Evolutionary conservation across 345 rosid species (phyloP).

Genomic region (Mallotus nudiflorus): DNA sequence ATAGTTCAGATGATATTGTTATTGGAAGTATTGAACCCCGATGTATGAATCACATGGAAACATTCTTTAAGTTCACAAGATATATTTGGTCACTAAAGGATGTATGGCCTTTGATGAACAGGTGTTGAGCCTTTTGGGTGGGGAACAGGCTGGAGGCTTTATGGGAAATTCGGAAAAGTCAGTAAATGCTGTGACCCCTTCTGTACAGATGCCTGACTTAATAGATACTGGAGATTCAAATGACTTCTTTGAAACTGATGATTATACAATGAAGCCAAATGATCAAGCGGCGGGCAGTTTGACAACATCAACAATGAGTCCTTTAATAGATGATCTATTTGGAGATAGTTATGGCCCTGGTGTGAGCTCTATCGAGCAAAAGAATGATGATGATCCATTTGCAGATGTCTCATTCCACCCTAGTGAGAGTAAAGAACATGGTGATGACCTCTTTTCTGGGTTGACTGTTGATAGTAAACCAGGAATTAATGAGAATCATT

Average conservation of each 20-base stretch:
- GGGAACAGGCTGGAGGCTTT: slow-evolving; percentile 42
- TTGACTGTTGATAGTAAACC: slow-evolving; percentile 63
- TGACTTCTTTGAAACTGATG: slow-evolving; percentile 46
- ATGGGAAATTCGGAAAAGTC: slow-evolving; percentile 46
- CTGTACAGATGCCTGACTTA: slow-evolving; percentile 66
- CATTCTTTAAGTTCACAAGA: slow-evolving; percentile 3
- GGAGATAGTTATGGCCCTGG: slow-evolving; percentile 55
- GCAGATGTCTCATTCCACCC: slow-evolving; percentile 82
- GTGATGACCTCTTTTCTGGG: slow-evolving; percentile 74
- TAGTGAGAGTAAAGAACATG: slow-evolving; percentile 21
- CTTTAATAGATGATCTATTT: slow-evolving; percentile 69
- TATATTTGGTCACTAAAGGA: not conserved
- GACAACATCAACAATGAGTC: slow-evolving; percentile 33
- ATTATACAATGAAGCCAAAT: slow-evolving; percentile 35
- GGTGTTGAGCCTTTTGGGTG: slow-evolving; percentile 79
- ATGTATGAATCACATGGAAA: not conserved
- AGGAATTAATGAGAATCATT: slow-evolving; percentile 38
- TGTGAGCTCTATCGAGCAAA: slow-evolving; percentile 36
- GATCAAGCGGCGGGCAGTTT: slow-evolving; percentile 41
- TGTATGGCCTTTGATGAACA: slow-evolving; percentile 30
- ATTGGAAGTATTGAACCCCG: not conserved
- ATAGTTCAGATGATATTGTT: not conserved
- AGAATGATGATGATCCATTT: slow-evolving; percentile 74
- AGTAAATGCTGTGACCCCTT: slow-evolving; percentile 41
- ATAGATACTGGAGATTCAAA: slow-evolving; percentile 74